A percentile compares a stretch with the other conserved stretches of the same genome.
These are phyloP conservation scores for Tetrahymena malaccensis DNA, from an alignment of 73 alveolate species.

Conservation along the genomic window DNA sequence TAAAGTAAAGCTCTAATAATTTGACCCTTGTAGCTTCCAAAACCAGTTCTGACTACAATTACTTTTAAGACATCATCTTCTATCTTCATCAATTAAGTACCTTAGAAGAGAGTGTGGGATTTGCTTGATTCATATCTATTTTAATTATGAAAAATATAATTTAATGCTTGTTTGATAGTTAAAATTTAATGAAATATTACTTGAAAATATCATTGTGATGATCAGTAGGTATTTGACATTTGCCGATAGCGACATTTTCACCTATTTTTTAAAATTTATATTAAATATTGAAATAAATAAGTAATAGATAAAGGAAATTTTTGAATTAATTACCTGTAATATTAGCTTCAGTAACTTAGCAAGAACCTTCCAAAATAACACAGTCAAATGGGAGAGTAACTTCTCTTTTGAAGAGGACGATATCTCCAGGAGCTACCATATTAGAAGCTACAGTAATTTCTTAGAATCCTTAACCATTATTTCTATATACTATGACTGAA, in stretches of 20 bases:
- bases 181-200: neutral
- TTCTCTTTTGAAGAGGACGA: neutral
- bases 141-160: neutral
- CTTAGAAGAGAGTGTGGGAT: neutral
- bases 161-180: neutral
- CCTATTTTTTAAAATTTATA: neutral
- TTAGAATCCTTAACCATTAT: neutral
- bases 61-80: neutral
- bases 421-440: neutral
- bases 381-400: neutral
- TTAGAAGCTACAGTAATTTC: neutral
- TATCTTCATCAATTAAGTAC: neutral
- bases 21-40: slow-evolving; percentile 14
- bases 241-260: neutral
- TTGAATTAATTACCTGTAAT: neutral
- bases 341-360: neutral
- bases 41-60: slow-evolving; percentile 16
- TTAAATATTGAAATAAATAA: too few relatives aligned
- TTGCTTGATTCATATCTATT: neutral
- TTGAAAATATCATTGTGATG: neutral
- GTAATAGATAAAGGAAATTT: neutral
- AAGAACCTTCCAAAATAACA: neutral
- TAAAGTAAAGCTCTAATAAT: slow-evolving; percentile 18
- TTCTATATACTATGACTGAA: neutral
- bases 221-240: neutral